Base-by-base conservation (phyloP, 164 flowering plant genomes). In the Tinospora cordifolia region DNA sequence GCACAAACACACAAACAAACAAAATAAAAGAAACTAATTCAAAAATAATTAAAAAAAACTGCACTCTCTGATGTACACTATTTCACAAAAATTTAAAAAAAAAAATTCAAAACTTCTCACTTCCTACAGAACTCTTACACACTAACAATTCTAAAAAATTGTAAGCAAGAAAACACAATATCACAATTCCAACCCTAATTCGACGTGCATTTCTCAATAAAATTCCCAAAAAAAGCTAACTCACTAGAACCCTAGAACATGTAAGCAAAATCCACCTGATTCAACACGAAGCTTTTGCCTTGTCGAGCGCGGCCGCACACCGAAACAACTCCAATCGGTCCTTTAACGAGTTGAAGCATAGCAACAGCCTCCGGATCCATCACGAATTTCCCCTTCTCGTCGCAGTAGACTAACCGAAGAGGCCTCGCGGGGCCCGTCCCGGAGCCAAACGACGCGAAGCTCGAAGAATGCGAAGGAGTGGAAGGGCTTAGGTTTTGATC, bases 271-370 rank as follows among this genome's bases (percentile, higher is more conserved):
- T 0, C n/a, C 21, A 94, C 99, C 93, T 95, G 99, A 72, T 95
- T 95, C 74, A 95, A 79, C 24, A 92, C 87, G 68, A 81, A 95
- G 82, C 98, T 95, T 84, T 95, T 95, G 60, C 98, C 99, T 77
- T 95, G 99, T 4, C 99, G 91, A 75, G 98, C 98, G 17, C 98
- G 91, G 22, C 99, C 99, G 46, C 99, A 95, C 30, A 95, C 98
- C 15, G 99, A 87, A 72, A 92, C 99, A 12, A 92, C 87, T 3
- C 99, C 98, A 26, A 95, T 82, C 9, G 99, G 99, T 22, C 80
- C 97, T 78, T 92, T 92, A 44, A 95, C 90, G 14, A 95, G 89
- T 76, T 95, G 98, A 36, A 95, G 91, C 27, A 83, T 71, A 17
- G 99, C 89, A 8, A 90, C 88, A 17, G 99, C 96, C 69, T 94